Percentiles rank a stretch among this genome's conserved stretches.
Evolutionary conservation across 2,329 filamentous ascomycete species (phyloP).

Genomic region (Sphaerostilbella broomeana): DNA sequence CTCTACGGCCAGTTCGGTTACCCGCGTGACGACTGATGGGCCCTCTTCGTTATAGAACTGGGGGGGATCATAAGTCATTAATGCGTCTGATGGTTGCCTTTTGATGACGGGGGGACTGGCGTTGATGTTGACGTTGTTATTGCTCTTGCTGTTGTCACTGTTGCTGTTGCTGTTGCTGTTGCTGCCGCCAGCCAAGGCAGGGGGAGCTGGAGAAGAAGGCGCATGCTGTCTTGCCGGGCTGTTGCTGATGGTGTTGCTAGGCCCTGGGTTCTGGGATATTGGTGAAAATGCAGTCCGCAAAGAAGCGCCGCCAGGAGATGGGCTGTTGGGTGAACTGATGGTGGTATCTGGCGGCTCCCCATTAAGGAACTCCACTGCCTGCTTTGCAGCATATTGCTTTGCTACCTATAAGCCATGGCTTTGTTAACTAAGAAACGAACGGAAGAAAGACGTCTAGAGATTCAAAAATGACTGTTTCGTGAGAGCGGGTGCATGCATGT

Average conservation of each 20-base stretch:
- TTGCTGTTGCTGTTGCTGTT: no score
- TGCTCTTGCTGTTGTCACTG: no score
- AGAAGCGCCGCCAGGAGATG: background rate
- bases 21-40: constrained; percentile 19
- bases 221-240: no score
- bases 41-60: constrained; percentile 10
- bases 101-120: no score
- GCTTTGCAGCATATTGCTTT: constrained; percentile 46
- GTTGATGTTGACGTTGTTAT: no score
- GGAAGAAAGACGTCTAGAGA: no score
- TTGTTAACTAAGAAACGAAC: no score
- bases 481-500: background rate
- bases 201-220: background rate
- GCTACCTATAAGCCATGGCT: constrained; percentile 38
- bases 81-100: no score
- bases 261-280: background rate
- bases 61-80: background rate
- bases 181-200: background rate
- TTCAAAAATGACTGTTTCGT: no score
- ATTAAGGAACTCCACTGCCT: constrained; percentile 38
- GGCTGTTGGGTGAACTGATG: background rate
- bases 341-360: background rate
- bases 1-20: constrained; percentile 26
- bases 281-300: background rate
- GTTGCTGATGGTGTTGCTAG: background rate